Evolutionary conservation across 805 yeast genomes (phyloP).

Genomic region (Scheffersomyces ergatensis): DNA sequence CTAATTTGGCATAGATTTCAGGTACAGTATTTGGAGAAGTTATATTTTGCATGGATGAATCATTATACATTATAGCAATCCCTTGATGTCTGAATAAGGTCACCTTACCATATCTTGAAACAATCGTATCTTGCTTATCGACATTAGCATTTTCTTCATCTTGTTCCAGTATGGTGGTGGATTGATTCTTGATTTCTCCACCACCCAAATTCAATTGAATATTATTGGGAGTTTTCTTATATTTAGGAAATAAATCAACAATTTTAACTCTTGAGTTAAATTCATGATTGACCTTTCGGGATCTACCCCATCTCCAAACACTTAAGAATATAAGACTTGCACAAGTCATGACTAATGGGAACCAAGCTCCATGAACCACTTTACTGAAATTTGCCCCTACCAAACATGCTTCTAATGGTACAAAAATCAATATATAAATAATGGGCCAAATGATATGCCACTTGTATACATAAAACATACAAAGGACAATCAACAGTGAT

Average conservation of each 20-base stretch:
- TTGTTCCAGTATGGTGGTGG: no score
- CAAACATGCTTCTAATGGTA: constrained; percentile 46
- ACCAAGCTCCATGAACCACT: constrained; percentile 62
- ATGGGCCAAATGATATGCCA: constrained; percentile 31
- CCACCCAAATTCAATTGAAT: constrained; percentile 1
- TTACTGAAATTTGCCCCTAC: constrained; percentile 51
- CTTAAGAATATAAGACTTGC: constrained; percentile 33
- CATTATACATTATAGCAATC: constrained; percentile 42
- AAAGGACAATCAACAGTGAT: constrained; percentile 42
- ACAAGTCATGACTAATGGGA: constrained; percentile 47
- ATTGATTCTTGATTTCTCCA: neutral
- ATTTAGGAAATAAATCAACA: constrained; percentile 29
- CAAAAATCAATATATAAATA: constrained; percentile 35
- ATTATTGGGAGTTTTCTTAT: neutral
- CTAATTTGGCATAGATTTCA: constrained; percentile 31
- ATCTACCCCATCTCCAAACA: constrained; percentile 50
- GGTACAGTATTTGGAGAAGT: constrained; percentile 48
- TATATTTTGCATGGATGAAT: constrained; percentile 30
- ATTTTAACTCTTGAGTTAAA: constrained; percentile 28
- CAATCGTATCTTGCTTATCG: neutral
- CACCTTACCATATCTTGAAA: constrained; percentile 17
- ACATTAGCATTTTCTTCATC: no score
- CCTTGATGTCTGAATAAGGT: constrained; percentile 27
- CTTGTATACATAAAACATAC: constrained; percentile 44
- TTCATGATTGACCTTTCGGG: constrained; percentile 39